A percentile compares a stretch with the other conserved stretches of the same genome.
These are phyloP conservation scores for thale cress (Arabidopsis thaliana) DNA, from an alignment of 345 rosid genomes.

Conservation along the genomic window TAIR10.1 NC_003074.8:21001-21500, in stretches of 20 bases:
- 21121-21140: neutral
- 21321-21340: too few relatives aligned
- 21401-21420: neutral
- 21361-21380: neutral
- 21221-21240: neutral
- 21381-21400: neutral
- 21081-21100: neutral
- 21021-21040: slow-evolving; percentile 38
- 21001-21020: slow-evolving; percentile 19
- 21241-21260: neutral
- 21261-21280: neutral
- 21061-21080: slow-evolving; percentile 6
- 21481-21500: neutral
- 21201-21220: slow-evolving; percentile 4
- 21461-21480: neutral
- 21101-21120: neutral
- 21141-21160: neutral
- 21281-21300: neutral
- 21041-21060: slow-evolving; percentile 14
- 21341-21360: too few relatives aligned
- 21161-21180: slow-evolving; percentile 12
- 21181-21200: slow-evolving; percentile 13
- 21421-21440: neutral
- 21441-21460: neutral
- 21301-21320: neutral